Conservation (phyloP, 2,329 filamentous ascomycete species). For the Cladorrhinum sp. region DNA sequence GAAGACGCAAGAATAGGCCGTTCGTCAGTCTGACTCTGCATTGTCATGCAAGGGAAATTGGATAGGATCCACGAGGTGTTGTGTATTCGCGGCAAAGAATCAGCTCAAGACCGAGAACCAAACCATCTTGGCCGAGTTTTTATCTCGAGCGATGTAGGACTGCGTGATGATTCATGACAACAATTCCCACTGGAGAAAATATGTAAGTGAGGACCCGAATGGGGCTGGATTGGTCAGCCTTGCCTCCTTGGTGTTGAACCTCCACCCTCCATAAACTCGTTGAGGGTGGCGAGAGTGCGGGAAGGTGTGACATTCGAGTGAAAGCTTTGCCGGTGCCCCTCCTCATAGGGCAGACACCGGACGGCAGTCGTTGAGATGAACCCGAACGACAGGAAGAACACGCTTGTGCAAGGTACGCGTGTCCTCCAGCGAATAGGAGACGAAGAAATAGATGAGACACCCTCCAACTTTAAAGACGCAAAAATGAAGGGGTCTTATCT, state of each 20-base stretch:
- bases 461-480: conserved; percentile 6
- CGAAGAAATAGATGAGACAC: conserved; percentile 12
- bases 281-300: background rate
- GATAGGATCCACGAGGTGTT: background rate
- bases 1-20: background rate
- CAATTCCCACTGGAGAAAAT: no score
- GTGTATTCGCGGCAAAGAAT: no score
- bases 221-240: background rate
- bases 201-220: no score
- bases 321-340: background rate
- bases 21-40: background rate
- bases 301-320: background rate
- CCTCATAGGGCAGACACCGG: background rate
- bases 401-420: conserved; percentile 24
- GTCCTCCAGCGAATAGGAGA: conserved; percentile 10
- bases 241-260: background rate
- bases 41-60: background rate
- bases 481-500: background rate
- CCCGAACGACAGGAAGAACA: conserved; percentile 10
- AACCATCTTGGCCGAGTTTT: no score
- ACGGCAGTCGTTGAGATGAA: background rate
- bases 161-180: no score
- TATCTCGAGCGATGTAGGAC: no score
- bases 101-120: background rate
- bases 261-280: background rate